These are phyloP conservation scores for Orbilia quercus DNA, from an alignment of 2,329 filamentous ascomycete genomes.

Conservation along the genomic window DNA sequence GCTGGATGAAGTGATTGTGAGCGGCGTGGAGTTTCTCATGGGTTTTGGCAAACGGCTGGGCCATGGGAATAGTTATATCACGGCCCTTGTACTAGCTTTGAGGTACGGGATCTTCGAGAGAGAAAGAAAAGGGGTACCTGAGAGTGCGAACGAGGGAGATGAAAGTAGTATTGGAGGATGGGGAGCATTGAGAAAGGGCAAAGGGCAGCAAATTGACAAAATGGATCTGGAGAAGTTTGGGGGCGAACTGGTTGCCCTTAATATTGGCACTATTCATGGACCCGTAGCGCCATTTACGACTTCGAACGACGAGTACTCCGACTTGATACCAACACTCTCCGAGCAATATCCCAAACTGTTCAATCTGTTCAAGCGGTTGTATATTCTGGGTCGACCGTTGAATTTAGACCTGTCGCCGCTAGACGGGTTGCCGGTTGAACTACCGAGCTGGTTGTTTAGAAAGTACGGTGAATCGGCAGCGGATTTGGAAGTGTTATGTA, in stretches of 20 bases:
- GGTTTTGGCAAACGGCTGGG: constrained; percentile 13
- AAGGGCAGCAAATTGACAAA: neutral
- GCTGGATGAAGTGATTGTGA: constrained; percentile 12
- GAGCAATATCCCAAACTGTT: constrained; percentile 17
- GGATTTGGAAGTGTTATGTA: constrained; percentile 30
- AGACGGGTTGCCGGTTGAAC: neutral
- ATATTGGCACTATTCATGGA: neutral
- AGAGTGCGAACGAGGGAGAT: neutral
- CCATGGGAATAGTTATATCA: constrained; percentile 19
- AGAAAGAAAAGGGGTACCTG: neutral
- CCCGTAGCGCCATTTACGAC: neutral
- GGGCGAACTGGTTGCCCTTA: neutral
- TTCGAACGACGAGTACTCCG: constrained; percentile 23
- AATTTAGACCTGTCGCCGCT: constrained; percentile 10
- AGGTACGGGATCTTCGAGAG: constrained; percentile 31
- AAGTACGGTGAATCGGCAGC: constrained; percentile 17
- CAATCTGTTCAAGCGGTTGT: constrained; percentile 7
- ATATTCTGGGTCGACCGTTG: constrained; percentile 4
- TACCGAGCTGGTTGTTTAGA: constrained; percentile 2
- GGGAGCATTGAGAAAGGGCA: neutral
- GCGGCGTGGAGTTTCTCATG: constrained; percentile 11
- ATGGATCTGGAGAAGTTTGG: neutral
- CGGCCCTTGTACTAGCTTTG: constrained; percentile 21
- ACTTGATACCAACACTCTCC: constrained; percentile 13
- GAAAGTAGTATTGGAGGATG: neutral